Percentiles rank a stretch among this genome's conserved stretches.
These are phyloP conservation scores for Diaporthe ampelina DNA, from an alignment of 2,329 filamentous ascomycete species.

Conservation along the genomic window DNA sequence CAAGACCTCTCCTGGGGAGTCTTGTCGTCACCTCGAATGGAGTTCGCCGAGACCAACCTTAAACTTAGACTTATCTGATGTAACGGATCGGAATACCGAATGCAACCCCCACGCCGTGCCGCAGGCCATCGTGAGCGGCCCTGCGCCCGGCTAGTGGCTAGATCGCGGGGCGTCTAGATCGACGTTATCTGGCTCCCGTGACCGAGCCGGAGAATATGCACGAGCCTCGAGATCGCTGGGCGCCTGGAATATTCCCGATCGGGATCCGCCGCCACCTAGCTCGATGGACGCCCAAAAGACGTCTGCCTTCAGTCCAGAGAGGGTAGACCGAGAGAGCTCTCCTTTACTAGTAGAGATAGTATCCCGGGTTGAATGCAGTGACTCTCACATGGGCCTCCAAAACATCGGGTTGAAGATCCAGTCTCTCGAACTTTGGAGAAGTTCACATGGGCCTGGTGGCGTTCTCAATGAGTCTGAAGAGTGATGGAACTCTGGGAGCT, in stretches of 20 bases:
- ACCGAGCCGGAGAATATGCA: neutral
- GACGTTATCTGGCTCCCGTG: neutral
- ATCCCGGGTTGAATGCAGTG: no score
- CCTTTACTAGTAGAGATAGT: no score
- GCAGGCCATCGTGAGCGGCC: neutral
- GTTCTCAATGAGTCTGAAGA: no score
- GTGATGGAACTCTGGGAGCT: no score
- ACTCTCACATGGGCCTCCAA: no score
- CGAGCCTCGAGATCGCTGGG: neutral
- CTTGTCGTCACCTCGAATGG: neutral
- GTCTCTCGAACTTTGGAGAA: no score
- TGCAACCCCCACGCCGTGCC: slow-evolving; percentile 14
- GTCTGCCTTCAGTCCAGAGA: no score
- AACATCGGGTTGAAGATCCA: neutral
- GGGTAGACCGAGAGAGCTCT: no score
- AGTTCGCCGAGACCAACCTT: slow-evolving; percentile 20
- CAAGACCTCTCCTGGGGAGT: neutral
- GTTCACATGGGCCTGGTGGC: no score
- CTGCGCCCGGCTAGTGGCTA: neutral
- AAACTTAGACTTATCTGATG: slow-evolving; percentile 25
- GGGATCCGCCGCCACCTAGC: no score
- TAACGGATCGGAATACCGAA: slow-evolving; percentile 23
- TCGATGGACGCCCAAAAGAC: neutral
- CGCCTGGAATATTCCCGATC: neutral
- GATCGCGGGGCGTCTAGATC: slow-evolving; percentile 12